phyloP scores from a whole-genome alignment of 1,284 basidiomycete species.

The Hypsizygus ulmarius region DNA sequence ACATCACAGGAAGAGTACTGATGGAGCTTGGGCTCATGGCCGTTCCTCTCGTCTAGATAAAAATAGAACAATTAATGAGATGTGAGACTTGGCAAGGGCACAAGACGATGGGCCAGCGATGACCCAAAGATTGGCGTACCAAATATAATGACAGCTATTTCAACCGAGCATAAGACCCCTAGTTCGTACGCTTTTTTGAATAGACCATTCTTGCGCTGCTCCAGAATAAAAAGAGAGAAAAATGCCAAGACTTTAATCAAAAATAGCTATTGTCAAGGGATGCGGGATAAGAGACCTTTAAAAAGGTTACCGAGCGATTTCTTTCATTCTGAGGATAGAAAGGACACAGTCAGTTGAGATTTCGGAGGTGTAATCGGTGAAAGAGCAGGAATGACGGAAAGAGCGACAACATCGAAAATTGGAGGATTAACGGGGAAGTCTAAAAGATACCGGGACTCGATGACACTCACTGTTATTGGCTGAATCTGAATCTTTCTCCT shows the following conservation, averaged over 20 bases:
- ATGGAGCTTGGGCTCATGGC: constrained; percentile 56
- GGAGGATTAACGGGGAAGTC: not conserved
- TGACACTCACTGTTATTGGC: constrained; percentile 52
- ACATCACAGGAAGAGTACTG: constrained; percentile 57
- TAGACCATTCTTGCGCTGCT: constrained; percentile 62
- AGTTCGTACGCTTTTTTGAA: constrained; percentile 77
- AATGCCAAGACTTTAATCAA: constrained; percentile 25
- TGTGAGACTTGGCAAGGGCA: constrained; percentile 5
- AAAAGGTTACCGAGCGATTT: constrained; percentile 68
- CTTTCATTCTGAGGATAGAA: constrained; percentile 54
- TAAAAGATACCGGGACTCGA: not conserved
- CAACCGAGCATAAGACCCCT: constrained; percentile 66
- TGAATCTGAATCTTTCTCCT: constrained; percentile 53
- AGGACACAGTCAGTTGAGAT: constrained; percentile 17
- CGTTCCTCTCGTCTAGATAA: constrained; percentile 43
- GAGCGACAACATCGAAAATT: not conserved
- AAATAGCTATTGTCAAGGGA: constrained; percentile 23
- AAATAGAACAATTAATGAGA: constrained; percentile 19
- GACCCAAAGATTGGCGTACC: constrained; percentile 30
- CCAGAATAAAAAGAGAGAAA: constrained; percentile 19
- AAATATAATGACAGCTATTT: constrained; percentile 70
- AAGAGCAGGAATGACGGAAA: not conserved
- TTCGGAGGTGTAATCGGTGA: not conserved
- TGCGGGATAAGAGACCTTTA: constrained; percentile 46
- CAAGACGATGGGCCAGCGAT: not conserved